A percentile compares a stretch with the other conserved stretches of the same genome.
Evolutionary conservation across 1,139 yeast species (phyloP).

Genomic region (Candida tetrigidarum): DNA sequence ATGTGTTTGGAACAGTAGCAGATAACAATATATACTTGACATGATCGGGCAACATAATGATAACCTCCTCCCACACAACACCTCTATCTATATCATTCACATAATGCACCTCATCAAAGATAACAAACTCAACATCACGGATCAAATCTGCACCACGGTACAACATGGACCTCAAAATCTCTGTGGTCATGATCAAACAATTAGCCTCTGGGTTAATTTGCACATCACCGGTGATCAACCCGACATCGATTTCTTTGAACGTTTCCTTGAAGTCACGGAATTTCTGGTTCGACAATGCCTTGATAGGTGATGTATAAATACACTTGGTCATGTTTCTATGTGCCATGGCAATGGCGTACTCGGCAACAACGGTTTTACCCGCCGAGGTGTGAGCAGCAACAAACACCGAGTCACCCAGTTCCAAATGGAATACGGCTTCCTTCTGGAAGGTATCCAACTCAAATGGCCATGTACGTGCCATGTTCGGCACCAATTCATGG

Average conservation of each 20-base stretch:
- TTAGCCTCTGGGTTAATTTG: conserved; percentile 97
- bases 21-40: conserved; percentile 87
- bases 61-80: conserved; percentile 99
- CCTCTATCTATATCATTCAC: conserved; percentile 98
- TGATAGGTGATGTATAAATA: conserved; percentile 91
- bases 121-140: conserved; percentile 96
- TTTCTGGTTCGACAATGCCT: conserved; percentile 91
- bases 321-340: conserved; percentile 88
- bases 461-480: conserved; percentile 94
- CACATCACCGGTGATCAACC: conserved; percentile 97
- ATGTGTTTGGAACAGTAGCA: conserved; percentile 97
- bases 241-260: conserved; percentile 83
- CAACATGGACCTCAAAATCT: conserved; percentile 91
- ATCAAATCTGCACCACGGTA: conserved; percentile 96
- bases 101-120: conserved; percentile 97
- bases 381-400: conserved; percentile 99
- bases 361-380: conserved; percentile 92
- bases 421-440: conserved; percentile 95
- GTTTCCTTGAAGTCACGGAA: conserved; percentile 88
- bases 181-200: conserved; percentile 97
- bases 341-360: conserved; percentile 94
- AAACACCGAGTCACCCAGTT: conserved; percentile 96
- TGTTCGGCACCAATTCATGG: conserved; percentile 84
- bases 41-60: conserved; percentile 94
- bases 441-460: conserved; percentile 94